These are phyloP conservation scores for Penicillium cataractarum DNA, from an alignment of 495 filamentous ascomycete genomes.

Conservation along the genomic window DNA sequence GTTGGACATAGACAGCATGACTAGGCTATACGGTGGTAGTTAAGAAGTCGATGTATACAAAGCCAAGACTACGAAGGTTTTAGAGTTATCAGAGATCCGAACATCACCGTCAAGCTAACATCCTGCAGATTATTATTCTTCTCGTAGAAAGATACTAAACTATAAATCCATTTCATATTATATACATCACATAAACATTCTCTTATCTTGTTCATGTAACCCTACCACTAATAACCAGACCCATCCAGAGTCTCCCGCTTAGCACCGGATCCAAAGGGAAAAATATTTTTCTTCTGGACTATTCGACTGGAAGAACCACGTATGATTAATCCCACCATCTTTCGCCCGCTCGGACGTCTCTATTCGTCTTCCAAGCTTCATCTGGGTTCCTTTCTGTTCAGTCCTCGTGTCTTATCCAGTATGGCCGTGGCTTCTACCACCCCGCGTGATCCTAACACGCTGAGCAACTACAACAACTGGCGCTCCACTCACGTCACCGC, in stretches of 20 bases:
- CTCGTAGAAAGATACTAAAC: too few species aligned
- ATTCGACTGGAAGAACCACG: too few species aligned
- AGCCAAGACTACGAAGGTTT: background rate
- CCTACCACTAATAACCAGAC: background rate
- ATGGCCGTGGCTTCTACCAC: conserved; percentile 55
- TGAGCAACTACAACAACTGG: conserved; percentile 89
- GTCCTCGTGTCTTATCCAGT: conserved; percentile 15
- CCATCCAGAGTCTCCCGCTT: conserved; percentile 1
- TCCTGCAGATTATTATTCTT: too few species aligned
- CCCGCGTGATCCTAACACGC: conserved; percentile 82
- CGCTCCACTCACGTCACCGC: conserved; percentile 77
- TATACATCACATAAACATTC: background rate
- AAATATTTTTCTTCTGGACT: too few species aligned
- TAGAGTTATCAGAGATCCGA: conserved; percentile 3
- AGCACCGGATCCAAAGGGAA: conserved; percentile 9
- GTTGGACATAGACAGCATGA: too few species aligned
- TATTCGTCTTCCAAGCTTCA: background rate
- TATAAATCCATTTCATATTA: background rate
- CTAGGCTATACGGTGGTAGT: too few species aligned
- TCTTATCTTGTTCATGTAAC: background rate
- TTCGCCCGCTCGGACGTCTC: conserved; percentile 7
- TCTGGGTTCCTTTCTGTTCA: background rate
- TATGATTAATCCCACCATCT: background rate
- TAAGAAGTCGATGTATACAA: too few species aligned
- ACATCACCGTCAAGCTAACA: too few species aligned